Base-by-base conservation (phyloP, 2,329 filamentous ascomycete species). In the Stylonectria norvegica region DNA sequence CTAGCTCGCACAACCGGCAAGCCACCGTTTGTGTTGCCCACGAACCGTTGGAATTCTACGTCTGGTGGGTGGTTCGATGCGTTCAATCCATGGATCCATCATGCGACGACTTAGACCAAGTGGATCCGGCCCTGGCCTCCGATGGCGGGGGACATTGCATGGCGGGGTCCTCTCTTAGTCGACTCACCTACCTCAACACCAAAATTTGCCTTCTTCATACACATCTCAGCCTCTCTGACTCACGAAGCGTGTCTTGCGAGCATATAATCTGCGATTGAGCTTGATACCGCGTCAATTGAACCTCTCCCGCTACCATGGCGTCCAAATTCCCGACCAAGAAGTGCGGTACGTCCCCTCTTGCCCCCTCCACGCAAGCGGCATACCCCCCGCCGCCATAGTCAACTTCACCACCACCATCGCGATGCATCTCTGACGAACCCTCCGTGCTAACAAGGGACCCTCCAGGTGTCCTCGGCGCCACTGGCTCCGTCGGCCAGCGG, bases 401-500 rank as follows among this genome's bases (percentile, higher is more conserved):
- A n/a, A 28, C 37, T 33, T 20, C 44, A 38, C 47, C 31, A 39
- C 20, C 14, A 36, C 34, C 38, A 12, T 39, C 32, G 38, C 31
- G 29, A 23, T 37, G 25, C 14, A 32, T 22, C 18, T 11, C 15
- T 38, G 33, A 14, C 22, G 22, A 25, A 25, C 7, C 22, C 22
- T 25, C 7, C 22, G 22, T 25, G 7, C 22, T 25, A 25, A 25
- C 22, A 18, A 36, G n/a, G n/a, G n/a, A n/a, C n/a, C 5, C 7
- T 20, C 6, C 50, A 83, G 79, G 79, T 63, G 89, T 96, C 42
- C 79, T 96, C 41, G 90, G 91, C 56, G 88, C 85, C 67, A 97
- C 91, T 20, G 93, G 93, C 61, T 94, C 89, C 23, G 91, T 97
- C 11, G 91, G 91, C 56, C 89, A 95, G 69, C 83, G 93, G 59